Base-by-base conservation (phyloP, 495 filamentous ascomycete genomes). In the Ramalina peruviana region DNA sequence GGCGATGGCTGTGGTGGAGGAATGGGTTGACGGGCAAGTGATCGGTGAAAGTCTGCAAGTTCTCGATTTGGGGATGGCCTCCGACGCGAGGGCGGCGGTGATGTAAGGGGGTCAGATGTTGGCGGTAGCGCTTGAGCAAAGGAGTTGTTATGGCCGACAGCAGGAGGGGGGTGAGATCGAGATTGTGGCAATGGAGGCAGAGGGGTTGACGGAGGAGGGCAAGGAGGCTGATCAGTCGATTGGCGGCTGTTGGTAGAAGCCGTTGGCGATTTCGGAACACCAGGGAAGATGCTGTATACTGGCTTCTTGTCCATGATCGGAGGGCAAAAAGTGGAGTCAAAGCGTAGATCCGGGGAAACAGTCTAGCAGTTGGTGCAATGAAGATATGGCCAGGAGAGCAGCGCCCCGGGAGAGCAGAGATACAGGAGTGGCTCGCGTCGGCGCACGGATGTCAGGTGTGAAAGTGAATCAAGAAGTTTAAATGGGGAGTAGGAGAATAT, bases 271-370 rank as follows among this genome's bases (percentile, higher is more conserved):
- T 10, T 48, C n/a, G 45, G 45, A 48, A 26, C 26, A 12, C 26
- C 45, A 10, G 45, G 45, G 19, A 48, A 48, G 6, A 48, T 48
- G 17, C 45, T 48, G 30, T 48, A 48, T 27, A 48, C 27, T 36
- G 45, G 45, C 26, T 27, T 48, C 26, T 36, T 48, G 26, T 48
- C 45, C 45, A 48, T 48, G 45, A 48, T 17, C 21, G 36, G 45
- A 16, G 7, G 7, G 30, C 9, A 10, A 33, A 33, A 33, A 33
- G 30, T 48, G 26, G 45, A 30, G 45, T 48, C 45, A 48, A 48
- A 48, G 45, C 45, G 45, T 23, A 15, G n/a, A 20, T 12, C 16
- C 15, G 45, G 26, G 16, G 26, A 36, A 48, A 15, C 5, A 37
- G n/a, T 16, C n/a, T 48, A 36, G 25, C 26, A 36, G 19, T 37